Evolutionary conservation across 1,284 basidiomycete species (phyloP).

Genomic region (Ceratobasidium sp.): DNA sequence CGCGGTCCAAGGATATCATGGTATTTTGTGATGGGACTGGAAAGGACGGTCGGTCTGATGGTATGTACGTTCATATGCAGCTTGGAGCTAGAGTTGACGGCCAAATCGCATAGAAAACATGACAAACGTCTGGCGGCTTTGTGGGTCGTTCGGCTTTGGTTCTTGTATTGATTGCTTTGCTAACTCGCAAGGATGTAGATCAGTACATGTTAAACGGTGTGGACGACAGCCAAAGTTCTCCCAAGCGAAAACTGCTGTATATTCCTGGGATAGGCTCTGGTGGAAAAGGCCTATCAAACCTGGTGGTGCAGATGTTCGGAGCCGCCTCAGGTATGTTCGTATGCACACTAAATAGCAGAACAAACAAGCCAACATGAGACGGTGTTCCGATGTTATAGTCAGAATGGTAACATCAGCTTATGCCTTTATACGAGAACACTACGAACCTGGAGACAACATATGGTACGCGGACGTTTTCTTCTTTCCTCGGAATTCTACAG

Average conservation of each 20-base stretch:
- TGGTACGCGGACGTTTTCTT: neutral
- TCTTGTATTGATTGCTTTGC: neutral
- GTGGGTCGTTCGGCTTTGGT: neutral
- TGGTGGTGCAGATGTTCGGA: neutral
- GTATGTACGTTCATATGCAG: neutral
- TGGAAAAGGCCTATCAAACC: neutral
- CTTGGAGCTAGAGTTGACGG: neutral
- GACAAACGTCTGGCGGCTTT: constrained; percentile 24
- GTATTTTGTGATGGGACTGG: constrained; percentile 28
- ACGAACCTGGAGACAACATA: neutral
- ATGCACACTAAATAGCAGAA: too few relatives aligned
- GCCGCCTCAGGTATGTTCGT: neutral
- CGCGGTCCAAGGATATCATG: constrained; percentile 13
- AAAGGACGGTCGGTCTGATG: constrained; percentile 4
- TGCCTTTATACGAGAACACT: neutral
- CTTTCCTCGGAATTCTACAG: neutral
- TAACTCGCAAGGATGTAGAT: neutral
- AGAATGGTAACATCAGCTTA: neutral
- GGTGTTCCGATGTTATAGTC: too few relatives aligned
- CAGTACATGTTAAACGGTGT: neutral
- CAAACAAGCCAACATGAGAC: too few relatives aligned
- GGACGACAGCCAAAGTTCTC: too few relatives aligned
- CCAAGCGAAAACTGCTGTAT: neutral
- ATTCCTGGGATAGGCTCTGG: constrained; percentile 22
- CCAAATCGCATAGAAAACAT: neutral